Evolutionary conservation across 345 rosid genomes (phyloP), one percentile per base, ranked within the genome.

Genomic region (Populus deltoides): DNA sequence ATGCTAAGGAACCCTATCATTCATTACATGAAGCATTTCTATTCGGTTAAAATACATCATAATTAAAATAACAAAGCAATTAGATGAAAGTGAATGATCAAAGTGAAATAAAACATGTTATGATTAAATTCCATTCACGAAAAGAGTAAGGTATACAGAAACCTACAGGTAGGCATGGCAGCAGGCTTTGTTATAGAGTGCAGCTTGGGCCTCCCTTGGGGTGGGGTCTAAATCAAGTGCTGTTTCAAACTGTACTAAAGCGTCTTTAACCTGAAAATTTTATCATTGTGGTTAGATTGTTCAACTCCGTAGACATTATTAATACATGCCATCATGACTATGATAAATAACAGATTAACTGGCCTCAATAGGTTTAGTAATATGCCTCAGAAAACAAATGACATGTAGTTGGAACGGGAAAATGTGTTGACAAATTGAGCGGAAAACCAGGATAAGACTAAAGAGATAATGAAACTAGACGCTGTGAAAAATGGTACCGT

Each of bases 111-210:
- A 17, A 3, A 15, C 47, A 36, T 24, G 12, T 31, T 38, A 61
- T n/a, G 17, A 12, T 36, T 25, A 65, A 41, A 35, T 20, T 2
- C 24, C 61, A 67, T 55, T 1, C 13, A 70, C 6, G 8, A 24
- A 39, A 24, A n/a, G 39, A 75, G 9, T 7, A 38, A 68, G 41
- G 62, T 69, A 77, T 12, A 47, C 4, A 47, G 17, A 68, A 78
- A 51, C 81, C 66, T 86, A 91, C 97, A 85, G 77, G 86, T 88
- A 93, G 75, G 94, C 94, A 87, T 90, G 97, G 84, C 98, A 93
- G 79, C 97, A 92, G 47, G 98, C 98, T 89, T 96, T 96, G 87
- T 93, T 92, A 81, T 93, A 93, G 63, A 89, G 89, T 51, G 98
- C 97, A 83, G 99, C 98, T 85, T 93, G 99, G 77, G 97, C 88